Evolutionary conservation across 2,329 filamentous ascomycete genomes (phyloP), one percentile per base, ranked within the genome.

Genomic region (Aspergillus sp.): DNA sequence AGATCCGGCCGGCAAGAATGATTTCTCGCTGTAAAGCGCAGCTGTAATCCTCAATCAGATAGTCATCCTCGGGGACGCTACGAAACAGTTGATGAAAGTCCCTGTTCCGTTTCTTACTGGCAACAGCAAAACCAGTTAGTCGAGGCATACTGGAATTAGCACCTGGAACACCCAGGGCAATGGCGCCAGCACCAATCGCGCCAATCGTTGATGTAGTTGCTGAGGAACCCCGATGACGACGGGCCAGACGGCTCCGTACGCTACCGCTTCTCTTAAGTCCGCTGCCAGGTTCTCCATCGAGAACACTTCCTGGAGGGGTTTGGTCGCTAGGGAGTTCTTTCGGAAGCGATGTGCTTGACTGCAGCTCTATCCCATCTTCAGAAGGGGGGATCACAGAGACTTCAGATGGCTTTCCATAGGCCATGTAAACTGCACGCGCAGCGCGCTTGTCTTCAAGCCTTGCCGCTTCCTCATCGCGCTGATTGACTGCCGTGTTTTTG

Each of bases 21-120:
- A 98, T 98, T 62, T 98, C 94, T 53, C 90, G 83, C 66, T 98
- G 93, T 46, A 98, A 68, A 4, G 93, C 93, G 64, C 93, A 96
- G 65, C 93, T 96, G 66, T 97, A 98, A 65, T 98, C 93, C 62
- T 98, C 93, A 52, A 98, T 97, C 27, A 98, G 77, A 61, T 95
- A 96, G 66, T 98, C 93, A 59, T 98, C 93, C 53, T 97, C 91
- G 1, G 94, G 93, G 1, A 98, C 93, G 62, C 90, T 97, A 67
- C 93, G 87, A 74, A 98, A 98, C 2, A 95, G 72, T 46, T 79
- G 80, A 65, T 98, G 93, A 58, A 97, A 98, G 61, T 97, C 93
- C 39, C 89, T 82, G 68, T 98, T 98, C 44, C 94, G 82, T 71
- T 93, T 96, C 66, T 94, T 95, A 64, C 88, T 94, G 39, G 93